Evolutionary conservation across 2,329 filamentous ascomycete species (phyloP), one percentile per base, ranked within the genome.

Genomic region (Penicillium sp.): DNA sequence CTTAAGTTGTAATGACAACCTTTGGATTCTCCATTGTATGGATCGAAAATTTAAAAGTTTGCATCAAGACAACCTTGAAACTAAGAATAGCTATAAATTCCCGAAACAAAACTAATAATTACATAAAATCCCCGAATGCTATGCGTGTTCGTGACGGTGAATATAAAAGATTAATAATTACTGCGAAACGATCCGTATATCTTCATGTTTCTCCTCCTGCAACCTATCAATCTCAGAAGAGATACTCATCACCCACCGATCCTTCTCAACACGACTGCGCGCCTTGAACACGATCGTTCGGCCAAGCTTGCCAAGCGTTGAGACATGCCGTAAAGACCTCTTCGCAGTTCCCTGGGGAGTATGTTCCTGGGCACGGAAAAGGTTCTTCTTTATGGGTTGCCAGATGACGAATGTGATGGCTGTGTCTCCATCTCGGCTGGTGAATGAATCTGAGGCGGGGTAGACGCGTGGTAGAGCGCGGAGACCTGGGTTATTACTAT

Each of bases 341-440:
- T 77, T 77, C 24, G 70, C 73, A 51, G 73, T 69, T 35, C 78
- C 73, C 56, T 73, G 66, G 24, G 73, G 69, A 22, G 70, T 68
- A n/a, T 70, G 64, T 57, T 78, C 72, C n/a, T 68, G 70, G 5
- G 73, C 75, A 48, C 74, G 74, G 67, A 88, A 87, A 65, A 83
- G 81, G 9, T 78, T 80, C 65, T 84, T 86, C 57, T 76, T 79
- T 60, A 80, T 78, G 37, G 82, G 82, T 62, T 86, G 82, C 86
- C 86, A 88, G 43, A 88, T 76, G n/a, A 87, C 85, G 66, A 88
- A 88, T 2, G 83, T 86, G 0, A 84, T 86, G 74, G 86, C 85
- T n/a, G 82, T 81, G 63, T 88, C 86, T 64, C 87, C 85, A 61
- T 88, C 86, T 0, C 80, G 82, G 26, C 78, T 82, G 21, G 84